Base-by-base conservation (phyloP, 2,329 filamentous ascomycete genomes). In the Nigrospora oryzae region DNA sequence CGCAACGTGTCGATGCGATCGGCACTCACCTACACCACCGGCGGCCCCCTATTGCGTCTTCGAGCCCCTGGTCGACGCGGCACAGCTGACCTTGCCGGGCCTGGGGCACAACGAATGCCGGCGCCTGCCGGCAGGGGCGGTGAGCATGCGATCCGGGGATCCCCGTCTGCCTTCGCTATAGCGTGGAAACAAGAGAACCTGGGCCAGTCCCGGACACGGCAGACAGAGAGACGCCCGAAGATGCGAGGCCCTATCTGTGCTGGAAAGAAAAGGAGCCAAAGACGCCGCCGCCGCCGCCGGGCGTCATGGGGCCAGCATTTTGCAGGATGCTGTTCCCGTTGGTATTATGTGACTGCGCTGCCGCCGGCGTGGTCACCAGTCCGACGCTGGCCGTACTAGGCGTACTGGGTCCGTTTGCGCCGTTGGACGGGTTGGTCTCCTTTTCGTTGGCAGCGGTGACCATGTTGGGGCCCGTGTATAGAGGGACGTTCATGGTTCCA, bases 291-390 rank as follows among this genome's bases (percentile, higher is more conserved):
- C 81, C 81, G 16, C 81, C 84, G 23, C 87, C 86, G 1, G 88
- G 88, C 8, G 88, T 93, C 75, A 89, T 82, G 33, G 84, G 78
- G 3, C 83, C 84, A 61, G 84, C 79, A 42, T 74, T 71, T 58
- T 58, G 73, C 4, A 83, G 83, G 61, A 83, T 80, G 42, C 75
- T 71, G 58, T 73, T 65, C 43, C 69, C 77, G 57, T 74, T 83
- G 51, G 70, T 77, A 63, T 80, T 75, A 52, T 78, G 71, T 45
- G 65, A 65, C 51, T 74, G 70, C 14, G 67, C 63, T 10, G 67
- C 70, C 11, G 73, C 70, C 13, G 73, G 71, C 23, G 73, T 75
- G 36, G 65, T 71, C 23, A 63, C 72, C 28, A 76, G 64, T 23
- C 68, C 68, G 39, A 64, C 70, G 49, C 62, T 71, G 48, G 60